phyloP scores from a whole-genome alignment of 2,329 filamentous ascomycete genomes.

The Simplicillium aogashimaense region DNA sequence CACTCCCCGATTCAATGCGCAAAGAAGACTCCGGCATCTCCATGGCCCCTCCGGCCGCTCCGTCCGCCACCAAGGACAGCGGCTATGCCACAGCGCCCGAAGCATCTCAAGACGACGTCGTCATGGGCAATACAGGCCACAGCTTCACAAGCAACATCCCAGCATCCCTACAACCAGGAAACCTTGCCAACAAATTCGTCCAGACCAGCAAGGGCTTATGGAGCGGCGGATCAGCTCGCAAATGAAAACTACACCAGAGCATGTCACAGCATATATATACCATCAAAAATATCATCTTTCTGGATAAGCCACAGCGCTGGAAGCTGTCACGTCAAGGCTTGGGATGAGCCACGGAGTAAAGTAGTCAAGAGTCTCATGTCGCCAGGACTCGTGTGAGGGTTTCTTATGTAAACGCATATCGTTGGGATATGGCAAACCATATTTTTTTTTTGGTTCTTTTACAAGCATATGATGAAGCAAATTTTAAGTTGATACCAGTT shows the following conservation, averaged over 20 bases:
- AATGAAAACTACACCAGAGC: conserved; percentile 8
- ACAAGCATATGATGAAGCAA: too few relatives aligned
- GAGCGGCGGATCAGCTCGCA: conserved; percentile 26
- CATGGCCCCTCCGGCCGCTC: conserved; percentile 15
- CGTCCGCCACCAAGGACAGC: conserved; percentile 29
- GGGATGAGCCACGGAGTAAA: too few relatives aligned
- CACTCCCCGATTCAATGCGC: conserved; percentile 11
- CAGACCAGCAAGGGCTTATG: conserved; percentile 57
- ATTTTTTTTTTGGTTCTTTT: too few relatives aligned
- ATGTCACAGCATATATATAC: too few relatives aligned
- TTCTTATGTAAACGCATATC: too few relatives aligned
- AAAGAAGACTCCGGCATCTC: conserved; percentile 37
- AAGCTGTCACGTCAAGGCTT: too few relatives aligned
- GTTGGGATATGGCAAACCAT: too few relatives aligned
- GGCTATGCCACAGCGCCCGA: conserved; percentile 35
- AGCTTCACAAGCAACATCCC: conserved; percentile 1
- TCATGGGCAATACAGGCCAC: conserved; percentile 35
- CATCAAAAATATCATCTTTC: conserved; percentile 1
- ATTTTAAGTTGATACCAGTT: too few relatives aligned
- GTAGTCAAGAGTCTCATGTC: too few relatives aligned
- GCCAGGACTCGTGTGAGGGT: too few relatives aligned
- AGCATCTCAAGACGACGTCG: conserved; percentile 26
- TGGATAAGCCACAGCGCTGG: background rate
- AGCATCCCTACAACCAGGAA: conserved; percentile 21
- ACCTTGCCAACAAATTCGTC: conserved; percentile 44